These are phyloP conservation scores for Hibiscus mutabilis DNA, from an alignment of 345 rosid species.

Conservation along the genomic window DNA sequence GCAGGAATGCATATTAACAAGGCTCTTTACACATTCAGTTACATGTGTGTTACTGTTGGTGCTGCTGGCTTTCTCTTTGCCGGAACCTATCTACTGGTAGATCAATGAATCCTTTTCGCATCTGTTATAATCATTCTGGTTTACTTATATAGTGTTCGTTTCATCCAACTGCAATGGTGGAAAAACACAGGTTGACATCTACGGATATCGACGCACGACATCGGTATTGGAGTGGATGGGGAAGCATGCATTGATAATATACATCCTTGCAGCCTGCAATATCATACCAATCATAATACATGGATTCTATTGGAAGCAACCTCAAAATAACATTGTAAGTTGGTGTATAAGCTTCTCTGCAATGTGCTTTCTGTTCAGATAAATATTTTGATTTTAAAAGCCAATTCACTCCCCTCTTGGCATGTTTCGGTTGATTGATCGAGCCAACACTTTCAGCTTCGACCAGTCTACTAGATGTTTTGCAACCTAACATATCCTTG, in stretches of 20 bases:
- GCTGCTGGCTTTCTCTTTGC: slow-evolving; percentile 69
- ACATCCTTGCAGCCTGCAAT: slow-evolving; percentile 57
- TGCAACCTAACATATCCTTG: background rate
- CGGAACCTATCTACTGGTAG: slow-evolving; percentile 61
- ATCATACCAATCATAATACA: slow-evolving; percentile 53
- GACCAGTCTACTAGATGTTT: background rate
- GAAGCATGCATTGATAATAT: slow-evolving; percentile 62
- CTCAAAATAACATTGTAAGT: slow-evolving; percentile 65
- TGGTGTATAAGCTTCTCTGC: background rate
- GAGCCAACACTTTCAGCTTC: background rate
- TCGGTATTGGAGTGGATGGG: slow-evolving; percentile 82
- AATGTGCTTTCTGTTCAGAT: background rate
- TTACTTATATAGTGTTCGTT: background rate
- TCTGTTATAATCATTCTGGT: background rate
- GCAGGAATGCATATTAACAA: slow-evolving; percentile 82
- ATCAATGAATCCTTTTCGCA: background rate
- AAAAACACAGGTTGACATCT: slow-evolving; percentile 49
- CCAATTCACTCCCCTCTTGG: too few relatives aligned
- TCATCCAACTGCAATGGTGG: background rate
- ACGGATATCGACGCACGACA: slow-evolving; percentile 38
- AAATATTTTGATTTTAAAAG: too few relatives aligned
- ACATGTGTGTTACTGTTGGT: slow-evolving; percentile 64
- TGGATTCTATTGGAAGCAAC: slow-evolving; percentile 75
- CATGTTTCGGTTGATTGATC: too few relatives aligned
- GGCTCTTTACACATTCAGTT: slow-evolving; percentile 77